Evolutionary conservation across 371 early-diverging fungal species (phyloP).

Genomic region (Encephalitozoon hellem): DNA sequence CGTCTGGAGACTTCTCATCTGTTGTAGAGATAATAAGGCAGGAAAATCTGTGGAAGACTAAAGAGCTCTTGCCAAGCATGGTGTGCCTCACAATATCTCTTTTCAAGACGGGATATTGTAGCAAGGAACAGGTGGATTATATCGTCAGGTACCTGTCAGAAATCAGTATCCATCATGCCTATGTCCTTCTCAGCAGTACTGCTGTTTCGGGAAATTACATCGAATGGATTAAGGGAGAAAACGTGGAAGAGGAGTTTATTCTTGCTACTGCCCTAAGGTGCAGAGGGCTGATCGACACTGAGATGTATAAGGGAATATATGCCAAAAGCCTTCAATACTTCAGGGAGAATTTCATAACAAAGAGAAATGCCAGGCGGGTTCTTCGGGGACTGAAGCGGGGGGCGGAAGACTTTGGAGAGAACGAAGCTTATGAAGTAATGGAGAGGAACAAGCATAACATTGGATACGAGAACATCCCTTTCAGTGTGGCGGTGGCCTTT

Average conservation of each 20-base stretch:
- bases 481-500: conserved; percentile 1
- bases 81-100: conserved; percentile 22
- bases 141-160: conserved; percentile 5
- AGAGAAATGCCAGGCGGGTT: conserved; percentile 17
- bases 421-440: not conserved
- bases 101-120: conserved; percentile 6
- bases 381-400: conserved; percentile 1
- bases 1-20: not conserved
- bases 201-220: not conserved
- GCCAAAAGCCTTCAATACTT: conserved; percentile 7
- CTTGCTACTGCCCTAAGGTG: not conserved
- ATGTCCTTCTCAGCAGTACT: not conserved
- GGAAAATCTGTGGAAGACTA: conserved; percentile 16
- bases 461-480: conserved; percentile 23
- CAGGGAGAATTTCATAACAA: conserved; percentile 10
- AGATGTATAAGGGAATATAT: conserved; percentile 16
- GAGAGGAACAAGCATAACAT: conserved; percentile 20
- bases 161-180: not conserved
- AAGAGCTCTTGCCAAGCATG: not conserved
- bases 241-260: conserved; percentile 31
- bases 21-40: conserved; percentile 14
- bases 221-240: not conserved
- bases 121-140: conserved; percentile 17
- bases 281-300: not conserved
- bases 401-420: not conserved